Percentiles rank a stretch among this genome's conserved stretches.
Evolutionary conservation across 2,329 filamentous ascomycete genomes (phyloP).

Genomic region (Exophiala aquamarina): DNA sequence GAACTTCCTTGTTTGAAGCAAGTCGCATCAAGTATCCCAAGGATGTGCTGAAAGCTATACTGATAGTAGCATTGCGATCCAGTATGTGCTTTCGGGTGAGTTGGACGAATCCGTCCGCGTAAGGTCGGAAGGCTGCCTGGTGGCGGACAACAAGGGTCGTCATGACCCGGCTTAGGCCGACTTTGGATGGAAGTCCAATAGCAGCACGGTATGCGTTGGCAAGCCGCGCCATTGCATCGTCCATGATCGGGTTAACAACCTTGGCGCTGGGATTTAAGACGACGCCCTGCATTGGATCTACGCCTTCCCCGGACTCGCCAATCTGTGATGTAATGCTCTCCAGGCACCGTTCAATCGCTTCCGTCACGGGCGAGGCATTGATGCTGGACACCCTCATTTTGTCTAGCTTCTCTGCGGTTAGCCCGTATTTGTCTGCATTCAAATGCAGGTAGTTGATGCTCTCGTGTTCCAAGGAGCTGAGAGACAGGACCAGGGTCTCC

Average conservation of each 20-base stretch:
- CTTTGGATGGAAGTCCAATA: slow-evolving; percentile 89
- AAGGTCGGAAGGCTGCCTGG: slow-evolving; percentile 69
- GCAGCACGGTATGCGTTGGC: slow-evolving; percentile 80
- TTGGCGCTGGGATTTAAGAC: slow-evolving; percentile 6
- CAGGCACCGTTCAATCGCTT: slow-evolving; percentile 85
- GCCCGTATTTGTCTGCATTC: slow-evolving; percentile 77
- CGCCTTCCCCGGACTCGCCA: slow-evolving; percentile 2
- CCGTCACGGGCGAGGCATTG: slow-evolving; percentile 82
- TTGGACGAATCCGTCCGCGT: slow-evolving; percentile 74
- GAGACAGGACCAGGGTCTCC: slow-evolving; percentile 73
- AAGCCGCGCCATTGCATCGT: slow-evolving; percentile 67
- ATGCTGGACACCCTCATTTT: slow-evolving; percentile 79
- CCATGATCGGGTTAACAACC: slow-evolving; percentile 51
- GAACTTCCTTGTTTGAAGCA: slow-evolving; percentile 58
- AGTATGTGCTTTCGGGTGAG: slow-evolving; percentile 77
- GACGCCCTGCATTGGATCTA: slow-evolving; percentile 22
- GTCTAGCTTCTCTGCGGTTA: slow-evolving; percentile 87
- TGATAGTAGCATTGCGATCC: slow-evolving; percentile 92
- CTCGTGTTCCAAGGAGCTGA: slow-evolving; percentile 87
- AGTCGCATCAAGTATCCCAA: slow-evolving; percentile 78
- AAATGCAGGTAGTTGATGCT: slow-evolving; percentile 90
- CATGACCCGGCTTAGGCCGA: slow-evolving; percentile 82
- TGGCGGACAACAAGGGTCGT: slow-evolving; percentile 82
- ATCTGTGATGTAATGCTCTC: slow-evolving; percentile 76
- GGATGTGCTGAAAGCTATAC: slow-evolving; percentile 80